Percentiles rank a stretch among this genome's conserved stretches.
These are phyloP conservation scores for Alternaria triticina DNA, from an alignment of 2,329 filamentous ascomycete genomes.

Conservation along the genomic window DNA sequence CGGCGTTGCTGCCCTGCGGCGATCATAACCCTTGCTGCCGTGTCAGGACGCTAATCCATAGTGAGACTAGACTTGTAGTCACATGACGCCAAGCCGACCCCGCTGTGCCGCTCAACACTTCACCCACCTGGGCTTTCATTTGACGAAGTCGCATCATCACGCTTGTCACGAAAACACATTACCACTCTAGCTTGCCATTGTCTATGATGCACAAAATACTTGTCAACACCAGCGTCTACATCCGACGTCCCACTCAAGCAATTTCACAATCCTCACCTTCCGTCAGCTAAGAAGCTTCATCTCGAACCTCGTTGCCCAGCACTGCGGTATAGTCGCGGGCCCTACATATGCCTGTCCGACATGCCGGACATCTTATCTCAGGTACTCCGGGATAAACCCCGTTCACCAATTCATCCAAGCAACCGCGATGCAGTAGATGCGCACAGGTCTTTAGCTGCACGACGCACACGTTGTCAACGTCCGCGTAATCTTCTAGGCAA, in stretches of 20 bases:
- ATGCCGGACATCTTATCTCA: neutral
- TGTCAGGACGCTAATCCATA: neutral
- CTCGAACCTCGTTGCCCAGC: neutral
- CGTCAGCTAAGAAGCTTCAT: neutral
- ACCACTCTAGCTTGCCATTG: neutral
- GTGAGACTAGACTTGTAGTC: neutral
- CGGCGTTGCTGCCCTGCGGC: neutral
- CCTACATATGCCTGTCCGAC: neutral
- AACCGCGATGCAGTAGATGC: neutral
- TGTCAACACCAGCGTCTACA: neutral
- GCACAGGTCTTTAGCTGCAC: neutral
- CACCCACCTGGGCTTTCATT: neutral
- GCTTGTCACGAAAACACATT: neutral
- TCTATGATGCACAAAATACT: neutral
- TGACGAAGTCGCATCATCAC: neutral
- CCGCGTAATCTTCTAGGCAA: neutral
- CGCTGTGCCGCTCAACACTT: neutral
- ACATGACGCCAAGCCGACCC: neutral
- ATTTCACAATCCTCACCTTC: neutral
- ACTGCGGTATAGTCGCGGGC: neutral
- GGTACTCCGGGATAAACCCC: neutral
- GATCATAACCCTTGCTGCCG: neutral
- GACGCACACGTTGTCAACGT: neutral
- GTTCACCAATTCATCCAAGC: neutral
- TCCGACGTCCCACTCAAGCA: neutral